phyloP scores from a whole-genome alignment of 2,329 filamentous ascomycete genomes.

The Chrysosporium keratinophilum region DNA sequence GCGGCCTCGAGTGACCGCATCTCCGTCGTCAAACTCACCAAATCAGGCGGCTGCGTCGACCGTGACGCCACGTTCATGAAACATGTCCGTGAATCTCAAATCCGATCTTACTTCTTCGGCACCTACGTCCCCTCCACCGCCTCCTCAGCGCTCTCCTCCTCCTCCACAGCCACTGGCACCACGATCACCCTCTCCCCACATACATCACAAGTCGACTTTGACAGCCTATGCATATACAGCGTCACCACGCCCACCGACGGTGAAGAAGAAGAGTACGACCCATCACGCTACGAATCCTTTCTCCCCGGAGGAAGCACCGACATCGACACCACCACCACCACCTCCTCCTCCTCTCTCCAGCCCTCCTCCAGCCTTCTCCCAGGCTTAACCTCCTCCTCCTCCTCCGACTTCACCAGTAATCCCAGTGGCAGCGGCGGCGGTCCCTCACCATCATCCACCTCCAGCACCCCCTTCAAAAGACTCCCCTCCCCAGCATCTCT shows the following conservation, averaged over 20 bases:
- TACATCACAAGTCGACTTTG: conserved; percentile 73
- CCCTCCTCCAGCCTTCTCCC: conserved; percentile 7
- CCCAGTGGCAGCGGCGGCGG: background rate
- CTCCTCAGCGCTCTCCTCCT: conserved; percentile 27
- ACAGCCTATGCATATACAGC: conserved; percentile 62
- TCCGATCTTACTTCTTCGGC: conserved; percentile 93
- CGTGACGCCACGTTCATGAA: conserved; percentile 66
- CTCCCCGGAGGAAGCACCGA: conserved; percentile 27
- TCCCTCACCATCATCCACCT: background rate
- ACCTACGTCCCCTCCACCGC: conserved; percentile 40
- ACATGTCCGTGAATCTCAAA: conserved; percentile 60
- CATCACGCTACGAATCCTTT: conserved; percentile 28
- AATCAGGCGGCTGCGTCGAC: conserved; percentile 74
- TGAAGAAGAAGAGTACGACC: conserved; percentile 34
- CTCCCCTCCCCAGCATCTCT: conserved; percentile 51
- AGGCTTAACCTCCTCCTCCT: conserved; percentile 15
- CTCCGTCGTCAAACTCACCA: conserved; percentile 65
- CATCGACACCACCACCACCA: conserved; percentile 15
- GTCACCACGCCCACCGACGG: conserved; percentile 49
- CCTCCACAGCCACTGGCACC: conserved; percentile 31
- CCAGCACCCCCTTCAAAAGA: conserved; percentile 42
- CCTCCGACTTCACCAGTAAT: conserved; percentile 13
- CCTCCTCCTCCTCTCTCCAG: background rate
- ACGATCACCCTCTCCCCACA: conserved; percentile 72
- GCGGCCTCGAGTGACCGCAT: conserved; percentile 54